These are phyloP conservation scores for Plasmodium adleri DNA, from an alignment of 169 alveolate genomes.

Conservation along the genomic window DNA sequence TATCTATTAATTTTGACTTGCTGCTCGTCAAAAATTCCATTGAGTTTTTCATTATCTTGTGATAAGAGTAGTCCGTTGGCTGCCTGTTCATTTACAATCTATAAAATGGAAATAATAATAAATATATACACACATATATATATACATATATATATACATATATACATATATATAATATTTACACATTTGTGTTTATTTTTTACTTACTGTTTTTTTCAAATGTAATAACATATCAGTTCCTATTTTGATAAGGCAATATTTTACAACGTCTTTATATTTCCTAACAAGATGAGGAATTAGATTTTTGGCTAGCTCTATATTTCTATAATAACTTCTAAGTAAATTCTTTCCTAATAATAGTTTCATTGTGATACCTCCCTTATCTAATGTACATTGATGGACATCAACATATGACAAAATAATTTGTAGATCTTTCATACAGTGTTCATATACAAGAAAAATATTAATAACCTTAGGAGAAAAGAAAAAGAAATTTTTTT, in stretches of 20 bases:
- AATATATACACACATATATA: neutral
- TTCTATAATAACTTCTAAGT: constrained; percentile 65
- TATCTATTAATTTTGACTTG: constrained; percentile 74
- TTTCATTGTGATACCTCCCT: constrained; percentile 85
- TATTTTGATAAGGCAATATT: constrained; percentile 73
- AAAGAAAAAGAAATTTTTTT: constrained; percentile 18
- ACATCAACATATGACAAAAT: constrained; percentile 89
- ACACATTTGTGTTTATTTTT: neutral
- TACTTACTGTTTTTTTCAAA: constrained; percentile 65
- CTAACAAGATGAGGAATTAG: constrained; percentile 66
- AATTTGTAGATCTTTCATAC: constrained; percentile 83
- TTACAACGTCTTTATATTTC: constrained; percentile 73
- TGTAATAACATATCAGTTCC: constrained; percentile 76
- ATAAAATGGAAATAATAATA: constrained; percentile 7
- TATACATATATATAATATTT: neutral
- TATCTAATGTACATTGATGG: constrained; percentile 86
- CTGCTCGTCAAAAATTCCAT: constrained; percentile 73
- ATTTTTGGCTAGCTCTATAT: constrained; percentile 68
- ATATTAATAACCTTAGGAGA: constrained; percentile 66
- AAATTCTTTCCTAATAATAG: constrained; percentile 82
- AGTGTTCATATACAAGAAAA: constrained; percentile 74
- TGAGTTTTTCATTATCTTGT: constrained; percentile 76
- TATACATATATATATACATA: neutral
- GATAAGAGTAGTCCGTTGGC: constrained; percentile 71
- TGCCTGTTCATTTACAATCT: constrained; percentile 76